Evolutionary conservation across 225 moss, liverwort and hornwort species (phyloP).

Genomic region (Pleurozium schreberi): DNA sequence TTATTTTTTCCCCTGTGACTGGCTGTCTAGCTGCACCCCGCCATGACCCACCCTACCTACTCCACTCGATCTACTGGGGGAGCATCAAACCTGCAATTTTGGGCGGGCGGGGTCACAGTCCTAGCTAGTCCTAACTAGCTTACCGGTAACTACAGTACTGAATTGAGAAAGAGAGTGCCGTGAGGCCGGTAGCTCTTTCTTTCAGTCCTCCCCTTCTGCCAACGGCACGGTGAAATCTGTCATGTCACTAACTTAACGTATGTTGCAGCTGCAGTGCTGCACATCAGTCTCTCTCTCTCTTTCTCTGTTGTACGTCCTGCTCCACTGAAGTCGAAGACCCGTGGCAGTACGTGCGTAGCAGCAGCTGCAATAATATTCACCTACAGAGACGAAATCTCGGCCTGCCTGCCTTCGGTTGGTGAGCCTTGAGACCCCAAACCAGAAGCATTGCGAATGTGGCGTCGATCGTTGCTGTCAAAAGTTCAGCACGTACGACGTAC

Average conservation of each 20-base stretch:
- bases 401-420: background rate
- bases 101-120: background rate
- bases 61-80: too few species aligned
- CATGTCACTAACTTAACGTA: background rate
- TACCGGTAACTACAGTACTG: too few species aligned
- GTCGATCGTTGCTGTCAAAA: too few species aligned
- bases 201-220: background rate
- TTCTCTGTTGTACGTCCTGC: background rate
- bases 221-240: background rate
- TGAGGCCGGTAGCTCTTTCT: background rate
- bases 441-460: background rate
- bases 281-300: background rate
- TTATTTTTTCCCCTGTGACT: background rate
- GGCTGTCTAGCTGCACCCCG: background rate
- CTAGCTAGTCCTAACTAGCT: too few species aligned
- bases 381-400: background rate
- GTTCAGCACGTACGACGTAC: too few species aligned
- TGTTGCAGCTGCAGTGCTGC: background rate
- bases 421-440: background rate
- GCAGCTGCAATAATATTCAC: background rate
- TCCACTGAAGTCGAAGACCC: background rate
- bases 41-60: background rate
- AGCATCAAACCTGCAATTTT: background rate
- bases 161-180: background rate
- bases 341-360: background rate